Evolutionary conservation across 345 rosid genomes (phyloP), one percentile per base, ranked within the genome.

Genomic region (Moringa oleifera): DNA sequence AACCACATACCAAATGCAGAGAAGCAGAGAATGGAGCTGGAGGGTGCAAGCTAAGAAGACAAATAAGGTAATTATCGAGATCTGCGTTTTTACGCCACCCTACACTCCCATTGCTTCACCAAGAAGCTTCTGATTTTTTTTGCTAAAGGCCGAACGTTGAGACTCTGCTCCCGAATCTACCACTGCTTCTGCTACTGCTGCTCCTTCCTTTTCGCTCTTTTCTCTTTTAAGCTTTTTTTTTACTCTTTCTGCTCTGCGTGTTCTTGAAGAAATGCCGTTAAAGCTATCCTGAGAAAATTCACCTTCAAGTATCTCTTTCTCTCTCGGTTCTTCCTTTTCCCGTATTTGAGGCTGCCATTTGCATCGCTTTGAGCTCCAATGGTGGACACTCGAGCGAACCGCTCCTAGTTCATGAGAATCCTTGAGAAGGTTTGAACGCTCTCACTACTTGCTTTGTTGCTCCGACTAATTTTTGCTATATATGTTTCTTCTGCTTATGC

Each of bases 201-300:
- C 37, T 33, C 37, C 37, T 33, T 11, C 23, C 19, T 7, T 59
- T 33, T 24, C 11, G 21, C 20, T 33, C 37, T 33, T 33, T 33
- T 4, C 5, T 33, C 47, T 11, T 11, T 1, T 41, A 4, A n/a
- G n/a, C 6, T 45, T 57, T 50, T 23, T 50, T 68, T 25, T 18
- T 0, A 1, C 16, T 20, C 17, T 7, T 59, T 33, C 20, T 11
- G 24, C n/a, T 20, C 24, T 20, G 76, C 69, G 73, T 73, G 50
- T 64, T 33, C 15, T 17, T 73, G 63, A 73, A 64, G 77, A 55
- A 59, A 68, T 68, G 70, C 77, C 71, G 69, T 73, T 64, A 25
- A 37, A 58, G 57, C 2, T 53, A 52, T 50, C 52, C 24, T 20
- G 21, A 19, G 53, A 20, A 56, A 24, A 11, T 4, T 24, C 58